These are phyloP conservation scores for Priceomyces castillae DNA, from an alignment of 805 yeast species.

Conservation along the genomic window DNA sequence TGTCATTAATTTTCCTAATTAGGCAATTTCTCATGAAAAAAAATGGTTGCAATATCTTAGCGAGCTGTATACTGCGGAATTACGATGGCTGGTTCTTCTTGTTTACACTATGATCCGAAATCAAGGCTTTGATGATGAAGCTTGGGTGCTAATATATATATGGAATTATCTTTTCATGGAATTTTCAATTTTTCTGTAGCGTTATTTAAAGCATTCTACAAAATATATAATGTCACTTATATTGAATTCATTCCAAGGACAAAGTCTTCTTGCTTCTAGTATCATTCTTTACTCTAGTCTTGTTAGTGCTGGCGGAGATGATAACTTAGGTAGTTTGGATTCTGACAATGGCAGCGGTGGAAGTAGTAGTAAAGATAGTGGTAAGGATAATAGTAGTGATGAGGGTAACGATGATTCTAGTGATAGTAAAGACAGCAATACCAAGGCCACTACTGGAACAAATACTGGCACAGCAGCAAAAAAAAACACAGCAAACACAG, in stretches of 20 bases:
- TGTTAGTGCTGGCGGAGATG: neutral
- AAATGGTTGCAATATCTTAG: neutral
- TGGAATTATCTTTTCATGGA: too few relatives aligned
- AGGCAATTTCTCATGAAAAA: slow-evolving; percentile 8
- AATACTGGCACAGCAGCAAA: too few relatives aligned
- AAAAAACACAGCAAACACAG: neutral
- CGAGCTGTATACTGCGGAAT: too few relatives aligned
- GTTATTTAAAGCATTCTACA: neutral
- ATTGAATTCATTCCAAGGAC: neutral
- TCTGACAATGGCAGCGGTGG: neutral
- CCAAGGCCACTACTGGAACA: slow-evolving; percentile 2
- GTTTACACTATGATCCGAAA: too few relatives aligned
- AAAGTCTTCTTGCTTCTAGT: neutral
- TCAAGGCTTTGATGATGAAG: too few relatives aligned
- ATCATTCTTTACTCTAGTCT: neutral
- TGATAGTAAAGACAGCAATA: neutral
- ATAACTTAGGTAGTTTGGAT: neutral
- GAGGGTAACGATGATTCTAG: too few relatives aligned
- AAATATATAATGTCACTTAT: slow-evolving; percentile 16
- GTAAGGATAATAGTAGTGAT: slow-evolving; percentile 2
- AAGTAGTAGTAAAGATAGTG: neutral
- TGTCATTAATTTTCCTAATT: slow-evolving; percentile 13
- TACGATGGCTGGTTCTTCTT: neutral
- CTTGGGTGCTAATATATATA: too few relatives aligned
- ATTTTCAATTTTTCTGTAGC: too few relatives aligned